Base-by-base conservation (phyloP, 495 filamentous ascomycete genomes). In the Cercophora sp. region DNA sequence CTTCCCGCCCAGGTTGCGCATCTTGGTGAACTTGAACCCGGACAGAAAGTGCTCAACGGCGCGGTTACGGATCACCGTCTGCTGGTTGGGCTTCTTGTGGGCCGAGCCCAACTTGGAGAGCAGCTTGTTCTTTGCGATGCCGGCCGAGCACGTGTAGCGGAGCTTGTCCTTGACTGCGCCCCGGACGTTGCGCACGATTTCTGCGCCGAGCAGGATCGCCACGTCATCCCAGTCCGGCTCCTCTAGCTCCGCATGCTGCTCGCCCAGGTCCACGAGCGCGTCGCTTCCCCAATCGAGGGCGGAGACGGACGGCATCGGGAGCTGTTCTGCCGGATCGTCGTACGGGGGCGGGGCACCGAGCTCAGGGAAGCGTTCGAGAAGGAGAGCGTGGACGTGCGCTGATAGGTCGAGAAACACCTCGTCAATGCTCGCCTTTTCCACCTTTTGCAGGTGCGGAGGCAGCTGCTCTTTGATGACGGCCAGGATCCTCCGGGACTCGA, bases 151-250 rank as follows among this genome's bases (percentile, higher is more conserved):
- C 13, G 92, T 96, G 65, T 97, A 97, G 40, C 82, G 81, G 23
- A 67, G 60, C 51, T 59, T 60, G 23, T 63, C 56, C 50, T 39
- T 56, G 26, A 97, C 79, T 23, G 78, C 73, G 8, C 69, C 71
- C 20, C 93, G 79, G 22, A 96, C 76, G 37, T 79, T 73, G n/a
- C 87, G 80, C 29, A 95, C 85, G 58, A 97, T 92, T 64, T 96
- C 89, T 8, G 89, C 87, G 0, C 87, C 91, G 52, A 96, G 79
- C 19, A 87, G 71, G 63, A 95, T 88, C 13, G 82, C 87, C 60
- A 97, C 78, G 72, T 97, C 92, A 71, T 98, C 93, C 94, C 94
- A 98, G 68, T 96, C 91, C 4, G 88, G 89, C 64, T 91, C 84
- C 60, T 88, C 85, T 37, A 86, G 79, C 61, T 92, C 89, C 4